A percentile compares a stretch with the other conserved stretches of the same genome.
These are phyloP conservation scores for Dendrocalamus latiflorus DNA, from an alignment of 202 grass and related monocot species.

Conservation along the genomic window DNA sequence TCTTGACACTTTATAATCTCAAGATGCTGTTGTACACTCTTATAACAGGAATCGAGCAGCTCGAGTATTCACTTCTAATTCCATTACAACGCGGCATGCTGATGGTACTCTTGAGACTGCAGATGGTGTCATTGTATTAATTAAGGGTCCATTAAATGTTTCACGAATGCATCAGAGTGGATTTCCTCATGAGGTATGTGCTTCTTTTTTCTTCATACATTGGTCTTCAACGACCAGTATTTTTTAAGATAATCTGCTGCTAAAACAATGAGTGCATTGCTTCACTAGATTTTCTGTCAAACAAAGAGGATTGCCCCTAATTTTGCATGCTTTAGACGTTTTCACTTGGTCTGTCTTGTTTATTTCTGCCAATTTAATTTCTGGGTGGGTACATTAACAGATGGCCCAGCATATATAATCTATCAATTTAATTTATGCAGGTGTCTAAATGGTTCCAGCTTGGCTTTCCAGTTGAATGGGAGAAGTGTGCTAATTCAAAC, in stretches of 20 bases:
- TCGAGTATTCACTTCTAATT: conserved; percentile 34
- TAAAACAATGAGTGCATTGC: neutral
- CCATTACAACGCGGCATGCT: conserved; percentile 29
- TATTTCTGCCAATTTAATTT: conserved; percentile 14
- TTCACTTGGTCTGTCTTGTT: neutral
- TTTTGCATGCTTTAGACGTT: neutral
- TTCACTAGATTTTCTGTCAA: neutral
- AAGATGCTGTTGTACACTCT: conserved; percentile 5
- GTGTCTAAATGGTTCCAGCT: conserved; percentile 22
- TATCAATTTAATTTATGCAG: conserved; percentile 27
- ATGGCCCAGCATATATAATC: neutral
- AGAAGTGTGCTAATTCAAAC: conserved; percentile 7
- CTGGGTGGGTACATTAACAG: neutral
- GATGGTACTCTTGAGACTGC: conserved; percentile 35
- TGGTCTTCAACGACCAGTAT: neutral
- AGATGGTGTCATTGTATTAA: conserved; percentile 32
- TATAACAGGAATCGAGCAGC: conserved; percentile 23
- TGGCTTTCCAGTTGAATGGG: conserved; percentile 40
- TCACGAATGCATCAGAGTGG: conserved; percentile 28
- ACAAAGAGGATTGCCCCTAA: neutral
- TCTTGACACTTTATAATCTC: neutral
- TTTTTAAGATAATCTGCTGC: neutral
- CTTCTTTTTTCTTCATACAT: neutral
- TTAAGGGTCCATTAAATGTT: conserved; percentile 31
- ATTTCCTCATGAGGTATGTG: conserved; percentile 56